Evolutionary conservation across 305 asterid genomes (phyloP).

Genomic region (Coffea humblotiana): DNA sequence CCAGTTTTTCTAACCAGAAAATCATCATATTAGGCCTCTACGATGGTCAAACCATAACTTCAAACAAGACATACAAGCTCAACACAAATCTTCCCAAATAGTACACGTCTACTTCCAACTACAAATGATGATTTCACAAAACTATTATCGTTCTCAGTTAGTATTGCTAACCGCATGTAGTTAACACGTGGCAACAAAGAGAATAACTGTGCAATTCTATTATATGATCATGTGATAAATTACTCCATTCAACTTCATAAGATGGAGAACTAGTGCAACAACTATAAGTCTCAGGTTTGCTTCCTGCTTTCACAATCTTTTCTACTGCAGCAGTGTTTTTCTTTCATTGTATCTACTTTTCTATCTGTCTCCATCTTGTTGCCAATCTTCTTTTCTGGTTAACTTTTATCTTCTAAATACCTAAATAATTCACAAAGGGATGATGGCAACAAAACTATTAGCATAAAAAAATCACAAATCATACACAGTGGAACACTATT

Average conservation of each 20-base stretch:
- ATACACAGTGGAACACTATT: not conserved
- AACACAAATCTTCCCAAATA: not conserved
- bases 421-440: not conserved
- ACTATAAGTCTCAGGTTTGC: not conserved
- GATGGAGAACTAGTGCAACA: not conserved
- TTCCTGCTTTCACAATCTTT: not conserved
- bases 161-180: not conserved
- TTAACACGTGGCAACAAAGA: not conserved
- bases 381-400: not conserved
- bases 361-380: not conserved
- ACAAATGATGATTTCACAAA: not conserved
- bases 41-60: too few relatives aligned
- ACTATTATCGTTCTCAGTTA: not conserved
- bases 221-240: not conserved
- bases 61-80: not conserved
- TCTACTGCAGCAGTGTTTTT: not conserved
- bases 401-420: not conserved
- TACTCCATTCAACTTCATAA: not conserved
- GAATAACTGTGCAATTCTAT: not conserved
- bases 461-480: not conserved
- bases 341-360: not conserved
- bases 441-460: not conserved
- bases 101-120: not conserved
- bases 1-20: not conserved
- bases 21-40: not conserved